phyloP scores from a whole-genome alignment of 2,329 filamentous ascomycete species.

The Neopestalotiopsis clavispora region DNA sequence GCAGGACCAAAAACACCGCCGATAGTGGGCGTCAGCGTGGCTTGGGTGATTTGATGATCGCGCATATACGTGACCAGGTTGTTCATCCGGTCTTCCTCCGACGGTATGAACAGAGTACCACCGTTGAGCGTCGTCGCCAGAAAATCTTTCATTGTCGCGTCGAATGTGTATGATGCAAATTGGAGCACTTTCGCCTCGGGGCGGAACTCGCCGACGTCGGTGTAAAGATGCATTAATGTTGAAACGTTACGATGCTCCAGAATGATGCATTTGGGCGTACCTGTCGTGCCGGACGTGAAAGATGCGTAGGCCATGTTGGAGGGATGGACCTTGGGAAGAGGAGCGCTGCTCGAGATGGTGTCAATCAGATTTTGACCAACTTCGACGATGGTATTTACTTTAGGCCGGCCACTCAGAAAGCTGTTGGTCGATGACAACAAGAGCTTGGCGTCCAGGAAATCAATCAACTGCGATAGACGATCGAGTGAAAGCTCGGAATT shows the following conservation, averaged over 20 bases:
- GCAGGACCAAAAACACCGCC: too few relatives aligned
- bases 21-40: too few relatives aligned
- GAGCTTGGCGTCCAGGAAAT: background rate
- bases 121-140: background rate
- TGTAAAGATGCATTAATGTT: constrained; percentile 9
- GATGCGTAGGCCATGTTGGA: constrained; percentile 25
- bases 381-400: background rate
- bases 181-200: constrained; percentile 7
- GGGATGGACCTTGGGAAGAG: background rate
- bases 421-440: background rate
- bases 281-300: constrained; percentile 58
- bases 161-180: constrained; percentile 16
- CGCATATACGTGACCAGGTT: too few relatives aligned
- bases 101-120: constrained; percentile 15
- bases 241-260: constrained; percentile 25
- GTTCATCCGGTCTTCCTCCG: background rate
- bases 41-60: too few relatives aligned
- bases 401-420: background rate
- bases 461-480: background rate
- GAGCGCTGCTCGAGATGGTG: background rate
- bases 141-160: constrained; percentile 11
- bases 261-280: constrained; percentile 53
- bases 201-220: too few relatives aligned
- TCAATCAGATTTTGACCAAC: background rate
- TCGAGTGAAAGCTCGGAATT: background rate